Evolutionary conservation across 1,284 basidiomycete genomes (phyloP), one percentile per base, ranked within the genome.

Genomic region (Cystobasidiaceae sp.): DNA sequence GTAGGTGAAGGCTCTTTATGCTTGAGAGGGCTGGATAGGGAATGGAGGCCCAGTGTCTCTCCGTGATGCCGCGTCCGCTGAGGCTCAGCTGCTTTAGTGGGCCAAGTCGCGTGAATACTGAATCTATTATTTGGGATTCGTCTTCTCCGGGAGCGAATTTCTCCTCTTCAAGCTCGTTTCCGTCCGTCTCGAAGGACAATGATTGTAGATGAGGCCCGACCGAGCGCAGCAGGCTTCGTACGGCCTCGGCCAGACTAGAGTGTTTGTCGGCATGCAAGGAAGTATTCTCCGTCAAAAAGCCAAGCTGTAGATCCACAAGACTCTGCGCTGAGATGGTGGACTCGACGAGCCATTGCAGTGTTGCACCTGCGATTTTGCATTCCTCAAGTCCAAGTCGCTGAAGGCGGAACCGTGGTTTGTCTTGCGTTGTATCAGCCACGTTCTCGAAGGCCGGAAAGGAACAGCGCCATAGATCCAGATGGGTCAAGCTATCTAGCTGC

Each of bases 391-490:
- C 48, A 3, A 64, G 39, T 8, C 30, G 51, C 21, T 46, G 39
- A 23, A 64, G 61, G 4, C 48, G 51, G 30, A 55, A 64, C 4
- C 15, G 8, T 13, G 61, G 61, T 28, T 45, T 27, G n/a, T 4
- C 9, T 4, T 2, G 9, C 11, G 21, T 0, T 30, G 23, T 17
- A 11, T 28, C 30, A 19, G 15, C 13, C 4, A 25, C 33, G 15
- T 27, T n/a, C 11, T 19, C 32, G 30, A 64, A 56, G 1, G 41
- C 33, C 2, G 27, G 32, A 25, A 64, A 48, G 28, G 51, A 55
- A n/a, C 61, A 64, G 25, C 45, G 44, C 61, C 61, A 64, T 0
- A 64, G 52, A n/a, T 64, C 61, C 25, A 64, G 15, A 19, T 64
- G 45, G 23, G 46, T 49, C n/a, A 64, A 52, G 30, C 49, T 51